Evolutionary conservation across 208 protist species (phyloP).

Genomic region (Leishmania turanica): DNA sequence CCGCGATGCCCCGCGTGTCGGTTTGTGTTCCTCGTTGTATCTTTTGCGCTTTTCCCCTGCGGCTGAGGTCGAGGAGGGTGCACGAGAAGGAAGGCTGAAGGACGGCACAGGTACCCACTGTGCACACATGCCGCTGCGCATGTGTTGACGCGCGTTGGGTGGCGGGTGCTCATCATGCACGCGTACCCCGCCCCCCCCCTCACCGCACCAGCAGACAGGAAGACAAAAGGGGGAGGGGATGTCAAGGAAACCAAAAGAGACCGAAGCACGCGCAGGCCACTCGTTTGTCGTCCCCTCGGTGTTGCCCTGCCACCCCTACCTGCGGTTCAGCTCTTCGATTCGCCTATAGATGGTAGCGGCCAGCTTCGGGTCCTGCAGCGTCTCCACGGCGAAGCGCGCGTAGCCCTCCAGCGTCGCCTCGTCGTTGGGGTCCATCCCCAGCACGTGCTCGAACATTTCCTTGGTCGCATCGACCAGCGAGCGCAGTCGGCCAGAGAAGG

Average conservation of each 20-base stretch:
- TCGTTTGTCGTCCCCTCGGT: background rate
- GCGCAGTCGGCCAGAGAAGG: constrained; percentile 35
- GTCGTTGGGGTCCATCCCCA: constrained; percentile 45
- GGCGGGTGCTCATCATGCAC: background rate
- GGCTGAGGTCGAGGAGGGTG: background rate
- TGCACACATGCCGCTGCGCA: background rate
- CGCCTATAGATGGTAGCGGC: constrained; percentile 47
- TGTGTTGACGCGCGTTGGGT: background rate
- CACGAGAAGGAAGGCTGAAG: background rate
- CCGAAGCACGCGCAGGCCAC: background rate
- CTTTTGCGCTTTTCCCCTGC: background rate
- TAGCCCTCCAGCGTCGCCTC: constrained; percentile 53
- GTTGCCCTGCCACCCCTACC: background rate
- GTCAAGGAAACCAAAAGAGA: background rate
- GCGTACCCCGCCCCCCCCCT: background rate
- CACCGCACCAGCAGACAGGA: background rate
- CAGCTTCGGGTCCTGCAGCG: constrained; percentile 53
- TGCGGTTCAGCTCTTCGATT: constrained; percentile 36
- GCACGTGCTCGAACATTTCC: constrained; percentile 48
- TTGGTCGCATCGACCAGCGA: constrained; percentile 41
- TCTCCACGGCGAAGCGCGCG: constrained; percentile 65
- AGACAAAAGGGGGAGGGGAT: background rate
- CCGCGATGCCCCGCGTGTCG: background rate
- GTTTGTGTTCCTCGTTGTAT: background rate
- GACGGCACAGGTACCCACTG: background rate